Evolutionary conservation across 176 grass and related monocot species (phyloP).

Genomic region (Chloris gayana): DNA sequence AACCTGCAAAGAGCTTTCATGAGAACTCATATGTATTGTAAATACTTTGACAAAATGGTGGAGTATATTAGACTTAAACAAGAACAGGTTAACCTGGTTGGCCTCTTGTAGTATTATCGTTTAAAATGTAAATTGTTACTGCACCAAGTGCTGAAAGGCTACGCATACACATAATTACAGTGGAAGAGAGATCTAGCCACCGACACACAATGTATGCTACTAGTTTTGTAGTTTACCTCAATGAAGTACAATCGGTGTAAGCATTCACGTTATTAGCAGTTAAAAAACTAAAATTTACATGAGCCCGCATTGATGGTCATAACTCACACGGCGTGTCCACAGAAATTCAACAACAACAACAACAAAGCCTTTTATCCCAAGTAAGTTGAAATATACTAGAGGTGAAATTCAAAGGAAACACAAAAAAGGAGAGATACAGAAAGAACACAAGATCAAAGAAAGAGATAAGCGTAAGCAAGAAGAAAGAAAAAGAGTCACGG

Average conservation of each 20-base stretch:
- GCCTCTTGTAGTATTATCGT: conserved; percentile 24
- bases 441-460: no score
- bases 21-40: conserved; percentile 49
- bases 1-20: conserved; percentile 43
- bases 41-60: conserved; percentile 48
- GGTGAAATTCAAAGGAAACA: no score
- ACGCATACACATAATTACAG: not conserved
- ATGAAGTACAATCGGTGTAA: not conserved
- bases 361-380: no score
- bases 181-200: not conserved
- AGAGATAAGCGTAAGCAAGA: no score
- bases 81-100: conserved; percentile 24
- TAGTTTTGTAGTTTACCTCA: not conserved
- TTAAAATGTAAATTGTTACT: conserved; percentile 5
- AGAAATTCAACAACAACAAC: no score
- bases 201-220: not conserved
- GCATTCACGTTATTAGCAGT: not conserved
- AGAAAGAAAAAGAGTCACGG: no score
- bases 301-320: no score
- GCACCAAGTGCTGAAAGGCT: not conserved
- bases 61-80: conserved; percentile 36
- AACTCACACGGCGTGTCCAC: no score
- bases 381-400: no score
- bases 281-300: no score
- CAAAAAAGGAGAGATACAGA: no score